Evolutionary conservation across 2,329 filamentous ascomycete genomes (phyloP).

Genomic region (Xylaria sp.): DNA sequence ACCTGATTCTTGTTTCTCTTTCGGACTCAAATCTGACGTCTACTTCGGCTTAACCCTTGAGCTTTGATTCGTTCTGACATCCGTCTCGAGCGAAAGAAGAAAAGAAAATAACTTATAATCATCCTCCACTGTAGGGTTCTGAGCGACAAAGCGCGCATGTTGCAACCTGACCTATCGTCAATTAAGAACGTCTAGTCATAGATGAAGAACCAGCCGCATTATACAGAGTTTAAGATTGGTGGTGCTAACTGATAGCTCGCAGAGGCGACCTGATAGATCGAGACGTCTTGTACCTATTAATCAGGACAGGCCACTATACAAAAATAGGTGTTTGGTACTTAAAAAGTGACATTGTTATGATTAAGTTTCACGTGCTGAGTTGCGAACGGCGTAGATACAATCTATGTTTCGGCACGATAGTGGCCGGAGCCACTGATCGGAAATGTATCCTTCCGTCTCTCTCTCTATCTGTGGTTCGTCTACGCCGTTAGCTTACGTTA

Average conservation of each 20-base stretch:
- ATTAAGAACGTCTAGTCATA: not conserved
- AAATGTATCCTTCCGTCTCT: not conserved
- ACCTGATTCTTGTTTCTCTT: too few relatives aligned
- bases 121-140: too few relatives aligned
- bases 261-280: not conserved
- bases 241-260: not conserved
- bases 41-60: too few relatives aligned
- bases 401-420: not conserved
- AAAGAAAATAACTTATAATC: too few relatives aligned
- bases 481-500: slow-evolving; percentile 3
- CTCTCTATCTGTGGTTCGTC: not conserved
- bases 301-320: not conserved
- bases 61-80: too few relatives aligned
- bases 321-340: not conserved
- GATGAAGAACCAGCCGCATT: not conserved
- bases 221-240: not conserved
- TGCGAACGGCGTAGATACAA: not conserved
- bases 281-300: not conserved
- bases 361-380: not conserved
- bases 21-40: too few relatives aligned
- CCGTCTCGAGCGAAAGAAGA: too few relatives aligned
- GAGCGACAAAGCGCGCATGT: too few relatives aligned
- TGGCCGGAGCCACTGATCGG: not conserved
- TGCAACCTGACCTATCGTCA: not conserved
- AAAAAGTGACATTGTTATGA: not conserved